phyloP scores from a whole-genome alignment of 1,139 yeast genomes.

The Geotrichum bryndzae region DNA sequence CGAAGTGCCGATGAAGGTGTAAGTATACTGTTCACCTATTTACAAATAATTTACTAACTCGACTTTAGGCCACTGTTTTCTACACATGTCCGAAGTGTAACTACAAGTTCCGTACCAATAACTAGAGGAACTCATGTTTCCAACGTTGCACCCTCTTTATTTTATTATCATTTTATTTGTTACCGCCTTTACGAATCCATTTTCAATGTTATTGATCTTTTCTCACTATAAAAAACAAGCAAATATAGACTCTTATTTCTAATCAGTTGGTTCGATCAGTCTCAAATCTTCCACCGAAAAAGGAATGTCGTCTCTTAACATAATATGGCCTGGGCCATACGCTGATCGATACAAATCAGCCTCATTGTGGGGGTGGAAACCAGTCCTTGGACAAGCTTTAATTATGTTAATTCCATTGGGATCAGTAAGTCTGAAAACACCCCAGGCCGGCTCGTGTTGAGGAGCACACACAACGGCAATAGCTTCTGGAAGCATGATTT shows the following conservation, averaged over 20 bases:
- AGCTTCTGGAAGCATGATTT: conserved; percentile 61
- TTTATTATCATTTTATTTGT: neutral
- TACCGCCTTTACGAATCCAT: neutral
- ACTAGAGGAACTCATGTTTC: conserved; percentile 36
- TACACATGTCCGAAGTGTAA: conserved; percentile 94
- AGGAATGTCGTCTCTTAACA: conserved; percentile 41
- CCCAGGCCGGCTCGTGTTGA: conserved; percentile 42
- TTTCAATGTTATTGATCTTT: neutral
- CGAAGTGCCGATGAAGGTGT: conserved; percentile 98
- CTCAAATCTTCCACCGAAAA: conserved; percentile 44
- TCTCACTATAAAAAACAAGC: neutral
- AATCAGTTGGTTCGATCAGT: neutral
- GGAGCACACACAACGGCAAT: conserved; percentile 61
- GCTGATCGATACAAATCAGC: conserved; percentile 44
- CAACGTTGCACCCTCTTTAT: neutral
- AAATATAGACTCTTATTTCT: neutral
- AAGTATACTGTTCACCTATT: conserved; percentile 24
- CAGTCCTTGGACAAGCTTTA: conserved; percentile 40
- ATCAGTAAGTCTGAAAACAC: conserved; percentile 52
- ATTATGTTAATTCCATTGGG: conserved; percentile 54
- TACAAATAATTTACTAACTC: neutral
- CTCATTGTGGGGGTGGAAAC: conserved; percentile 55
- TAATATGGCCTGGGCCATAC: conserved; percentile 46
- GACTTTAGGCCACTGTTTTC: conserved; percentile 39
- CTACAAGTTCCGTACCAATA: conserved; percentile 88